A percentile compares a stretch with the other conserved stretches of the same genome.
These are phyloP conservation scores for Podosphaera aphanis DNA, from an alignment of 2,329 filamentous ascomycete genomes.

Conservation along the genomic window DNA sequence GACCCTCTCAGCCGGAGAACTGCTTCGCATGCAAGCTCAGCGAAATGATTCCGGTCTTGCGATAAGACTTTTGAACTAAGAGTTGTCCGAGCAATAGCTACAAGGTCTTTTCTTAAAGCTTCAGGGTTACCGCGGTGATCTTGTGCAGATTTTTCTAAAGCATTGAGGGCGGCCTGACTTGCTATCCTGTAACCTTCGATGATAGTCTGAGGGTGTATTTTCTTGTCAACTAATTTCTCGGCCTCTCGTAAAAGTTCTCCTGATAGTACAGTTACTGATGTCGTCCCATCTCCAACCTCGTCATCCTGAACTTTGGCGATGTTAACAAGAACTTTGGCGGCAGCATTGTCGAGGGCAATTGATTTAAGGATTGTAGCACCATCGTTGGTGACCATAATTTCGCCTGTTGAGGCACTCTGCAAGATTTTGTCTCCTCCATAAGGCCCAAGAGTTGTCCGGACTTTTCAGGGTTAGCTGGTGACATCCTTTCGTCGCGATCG, in stretches of 20 bases:
- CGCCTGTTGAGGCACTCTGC: conserved; percentile 72
- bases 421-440: conserved; percentile 67
- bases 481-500: background rate
- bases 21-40: conserved; percentile 71
- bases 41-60: conserved; percentile 82
- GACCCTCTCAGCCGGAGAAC: conserved; percentile 75
- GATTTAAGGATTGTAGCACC: conserved; percentile 95
- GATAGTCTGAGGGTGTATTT: conserved; percentile 97
- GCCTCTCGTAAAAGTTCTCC: conserved; percentile 89
- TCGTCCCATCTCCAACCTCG: conserved; percentile 93
- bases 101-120: conserved; percentile 71
- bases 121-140: conserved; percentile 69
- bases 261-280: conserved; percentile 86
- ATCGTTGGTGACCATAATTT: conserved; percentile 98
- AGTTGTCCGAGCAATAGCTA: conserved; percentile 80
- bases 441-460: conserved; percentile 89
- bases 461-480: conserved; percentile 16
- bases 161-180: conserved; percentile 63
- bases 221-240: conserved; percentile 90
- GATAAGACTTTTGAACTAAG: conserved; percentile 91
- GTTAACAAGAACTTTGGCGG: conserved; percentile 94
- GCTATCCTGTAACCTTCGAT: conserved; percentile 98
- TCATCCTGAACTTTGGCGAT: conserved; percentile 99
- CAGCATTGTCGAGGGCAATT: conserved; percentile 94
- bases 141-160: conserved; percentile 62